phyloP scores from a whole-genome alignment of 2,329 filamentous ascomycete species.

The Ophiocordyceps camponoti-rufipedis region DNA sequence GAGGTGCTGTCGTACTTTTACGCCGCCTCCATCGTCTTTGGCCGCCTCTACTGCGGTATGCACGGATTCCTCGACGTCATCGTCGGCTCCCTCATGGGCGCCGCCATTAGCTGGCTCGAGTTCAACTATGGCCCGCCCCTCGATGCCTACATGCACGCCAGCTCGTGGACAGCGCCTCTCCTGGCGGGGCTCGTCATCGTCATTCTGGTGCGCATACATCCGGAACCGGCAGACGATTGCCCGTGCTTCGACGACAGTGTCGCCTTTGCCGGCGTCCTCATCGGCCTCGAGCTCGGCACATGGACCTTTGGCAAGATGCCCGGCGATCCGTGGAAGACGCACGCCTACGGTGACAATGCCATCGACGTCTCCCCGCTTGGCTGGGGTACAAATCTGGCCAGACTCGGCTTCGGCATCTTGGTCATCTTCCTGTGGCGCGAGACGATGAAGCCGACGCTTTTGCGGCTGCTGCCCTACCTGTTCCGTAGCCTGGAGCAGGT shows the following conservation, averaged over 20 bases:
- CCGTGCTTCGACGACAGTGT: conserved; percentile 95
- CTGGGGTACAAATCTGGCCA: conserved; percentile 39
- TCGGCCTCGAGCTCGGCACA: conserved; percentile 64
- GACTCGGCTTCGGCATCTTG: conserved; percentile 64
- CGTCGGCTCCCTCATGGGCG: conserved; percentile 61
- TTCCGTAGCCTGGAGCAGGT: conserved; percentile 72
- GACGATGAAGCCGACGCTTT: conserved; percentile 66
- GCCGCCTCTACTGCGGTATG: conserved; percentile 94
- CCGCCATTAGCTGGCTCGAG: conserved; percentile 39
- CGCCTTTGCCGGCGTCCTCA: conserved; percentile 76
- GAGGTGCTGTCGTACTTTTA: conserved; percentile 67
- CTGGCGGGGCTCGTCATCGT: conserved; percentile 49
- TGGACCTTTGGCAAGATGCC: conserved; percentile 59
- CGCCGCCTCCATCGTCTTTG: conserved; percentile 73
- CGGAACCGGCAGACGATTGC: conserved; percentile 90
- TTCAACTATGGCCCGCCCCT: conserved; percentile 42
- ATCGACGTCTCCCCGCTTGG: conserved; percentile 52
- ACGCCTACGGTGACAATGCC: conserved; percentile 30
- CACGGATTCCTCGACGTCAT: conserved; percentile 90
- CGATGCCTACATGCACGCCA: conserved; percentile 52
- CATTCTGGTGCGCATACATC: conserved; percentile 70
- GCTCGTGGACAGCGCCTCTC: conserved; percentile 44
- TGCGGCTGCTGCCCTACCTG: conserved; percentile 63
- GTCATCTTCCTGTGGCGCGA: conserved; percentile 83
- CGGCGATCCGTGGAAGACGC: conserved; percentile 22